Evolutionary conservation across 2,329 filamentous ascomycete species (phyloP).

Genomic region (Epichloe brachyelytri): DNA sequence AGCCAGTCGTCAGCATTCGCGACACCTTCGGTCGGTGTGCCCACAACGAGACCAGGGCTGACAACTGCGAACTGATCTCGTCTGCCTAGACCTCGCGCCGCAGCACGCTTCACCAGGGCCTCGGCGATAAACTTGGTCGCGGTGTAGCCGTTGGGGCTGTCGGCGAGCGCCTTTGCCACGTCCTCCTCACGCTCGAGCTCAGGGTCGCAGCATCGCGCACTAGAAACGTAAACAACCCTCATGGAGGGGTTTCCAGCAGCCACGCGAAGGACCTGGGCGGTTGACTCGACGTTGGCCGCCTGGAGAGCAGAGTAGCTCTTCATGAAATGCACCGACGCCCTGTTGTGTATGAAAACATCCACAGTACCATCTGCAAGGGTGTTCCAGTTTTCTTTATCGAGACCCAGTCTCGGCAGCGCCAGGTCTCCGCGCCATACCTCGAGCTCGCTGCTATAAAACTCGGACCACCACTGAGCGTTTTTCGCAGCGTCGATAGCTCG

Average conservation of each 20-base stretch:
- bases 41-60: constrained; percentile 9
- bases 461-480: constrained; percentile 3
- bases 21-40: constrained; percentile 11
- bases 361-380: neutral
- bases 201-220: neutral
- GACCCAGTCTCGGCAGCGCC: neutral
- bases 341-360: constrained; percentile 6
- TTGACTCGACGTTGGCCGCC: constrained; percentile 4
- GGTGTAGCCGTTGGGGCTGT: constrained; percentile 6
- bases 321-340: constrained; percentile 3
- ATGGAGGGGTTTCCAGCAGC: neutral
- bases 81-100: constrained; percentile 4
- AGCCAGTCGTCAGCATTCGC: constrained; percentile 11
- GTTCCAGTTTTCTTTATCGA: neutral
- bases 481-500: constrained; percentile 1
- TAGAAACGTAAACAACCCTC: constrained; percentile 2
- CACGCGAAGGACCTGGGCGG: constrained; percentile 1
- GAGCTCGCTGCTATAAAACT: neutral
- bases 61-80: neutral
- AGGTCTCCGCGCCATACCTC: constrained; percentile 1
- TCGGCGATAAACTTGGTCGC: constrained; percentile 13
- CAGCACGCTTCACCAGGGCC: constrained; percentile 9
- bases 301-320: constrained; percentile 5
- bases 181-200: constrained; percentile 1
- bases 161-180: constrained; percentile 1